phyloP scores from a whole-genome alignment of 208 protist genomes.

The Vickermania spadyakhi region DNA sequence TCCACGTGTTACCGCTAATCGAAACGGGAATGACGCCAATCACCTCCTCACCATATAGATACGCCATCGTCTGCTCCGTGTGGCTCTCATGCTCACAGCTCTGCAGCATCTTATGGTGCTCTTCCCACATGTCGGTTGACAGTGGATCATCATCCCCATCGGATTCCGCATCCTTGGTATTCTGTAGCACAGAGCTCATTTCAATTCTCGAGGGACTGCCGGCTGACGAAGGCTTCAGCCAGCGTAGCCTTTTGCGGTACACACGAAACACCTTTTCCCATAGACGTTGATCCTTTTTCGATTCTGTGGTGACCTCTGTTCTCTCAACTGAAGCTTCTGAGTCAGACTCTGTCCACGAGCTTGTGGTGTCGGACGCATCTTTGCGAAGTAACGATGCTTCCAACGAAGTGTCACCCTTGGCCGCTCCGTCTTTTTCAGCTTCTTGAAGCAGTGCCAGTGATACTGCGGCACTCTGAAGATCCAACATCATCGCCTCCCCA shows the following conservation, averaged over 20 bases:
- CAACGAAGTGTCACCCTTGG: too few species aligned
- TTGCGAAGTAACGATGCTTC: too few species aligned
- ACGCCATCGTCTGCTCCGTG: not conserved
- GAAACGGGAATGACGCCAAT: not conserved
- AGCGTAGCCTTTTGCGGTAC: not conserved
- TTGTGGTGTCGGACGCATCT: too few species aligned
- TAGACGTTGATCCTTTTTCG: too few species aligned
- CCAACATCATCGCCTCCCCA: constrained; percentile 8
- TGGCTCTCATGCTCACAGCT: too few species aligned
- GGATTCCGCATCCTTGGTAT: not conserved
- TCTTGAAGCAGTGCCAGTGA: constrained; percentile 5
- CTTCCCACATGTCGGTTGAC: too few species aligned
- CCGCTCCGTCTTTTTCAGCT: not conserved
- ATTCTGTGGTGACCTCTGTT: too few species aligned
- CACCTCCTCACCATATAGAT: not conserved
- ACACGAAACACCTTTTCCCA: not conserved
- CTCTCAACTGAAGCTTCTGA: too few species aligned
- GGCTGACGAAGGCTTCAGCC: not conserved
- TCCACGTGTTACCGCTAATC: not conserved
- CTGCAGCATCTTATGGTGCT: too few species aligned
- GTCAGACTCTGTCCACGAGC: too few species aligned
- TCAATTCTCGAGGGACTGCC: not conserved
- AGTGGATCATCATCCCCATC: too few species aligned
- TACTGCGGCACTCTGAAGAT: constrained; percentile 9
- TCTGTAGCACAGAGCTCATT: not conserved